Conservation (phyloP, 768 basidiomycete species). For the Lentinus brumalis region DNA sequence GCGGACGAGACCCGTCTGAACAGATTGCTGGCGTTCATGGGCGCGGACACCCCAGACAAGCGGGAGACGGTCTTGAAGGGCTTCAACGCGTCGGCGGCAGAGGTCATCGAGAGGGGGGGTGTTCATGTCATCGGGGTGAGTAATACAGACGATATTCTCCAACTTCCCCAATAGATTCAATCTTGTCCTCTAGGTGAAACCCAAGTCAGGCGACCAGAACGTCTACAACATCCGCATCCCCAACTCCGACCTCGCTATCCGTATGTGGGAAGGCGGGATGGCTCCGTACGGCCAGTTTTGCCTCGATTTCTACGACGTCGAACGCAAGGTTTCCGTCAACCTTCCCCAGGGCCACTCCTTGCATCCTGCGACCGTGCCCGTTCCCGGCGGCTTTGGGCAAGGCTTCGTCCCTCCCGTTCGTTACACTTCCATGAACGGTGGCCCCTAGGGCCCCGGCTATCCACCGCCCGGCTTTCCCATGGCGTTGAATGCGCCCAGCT, state of each 20-base stretch:
- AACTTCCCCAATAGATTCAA: not conserved
- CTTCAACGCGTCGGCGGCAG: not conserved
- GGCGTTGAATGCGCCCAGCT: not conserved
- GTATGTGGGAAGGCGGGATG: slow-evolving; percentile 11
- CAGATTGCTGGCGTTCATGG: not conserved
- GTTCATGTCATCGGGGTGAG: not conserved
- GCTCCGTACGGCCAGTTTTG: slow-evolving; percentile 2
- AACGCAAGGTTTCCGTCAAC: slow-evolving; percentile 4
- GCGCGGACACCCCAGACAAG: not conserved
- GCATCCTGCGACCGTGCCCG: not conserved
- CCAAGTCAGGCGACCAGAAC: not conserved
- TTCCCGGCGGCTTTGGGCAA: not conserved
- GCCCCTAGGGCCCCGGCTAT: not conserved
- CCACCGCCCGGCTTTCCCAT: not conserved
- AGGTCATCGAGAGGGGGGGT: not conserved
- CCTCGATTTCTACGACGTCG: slow-evolving; percentile 7
- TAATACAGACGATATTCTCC: not conserved
- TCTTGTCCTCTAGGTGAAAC: not conserved
- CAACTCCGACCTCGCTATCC: not conserved
- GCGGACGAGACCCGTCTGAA: not conserved
- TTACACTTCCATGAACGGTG: too few relatives aligned
- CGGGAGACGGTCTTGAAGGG: not conserved
- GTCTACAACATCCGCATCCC: slow-evolving; percentile 3
- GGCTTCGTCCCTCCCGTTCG: too few relatives aligned
- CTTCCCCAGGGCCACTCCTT: not conserved